Base-by-base conservation (phyloP, 352 stramenopile genomes). In the Globisporangium echinulatum region DNA sequence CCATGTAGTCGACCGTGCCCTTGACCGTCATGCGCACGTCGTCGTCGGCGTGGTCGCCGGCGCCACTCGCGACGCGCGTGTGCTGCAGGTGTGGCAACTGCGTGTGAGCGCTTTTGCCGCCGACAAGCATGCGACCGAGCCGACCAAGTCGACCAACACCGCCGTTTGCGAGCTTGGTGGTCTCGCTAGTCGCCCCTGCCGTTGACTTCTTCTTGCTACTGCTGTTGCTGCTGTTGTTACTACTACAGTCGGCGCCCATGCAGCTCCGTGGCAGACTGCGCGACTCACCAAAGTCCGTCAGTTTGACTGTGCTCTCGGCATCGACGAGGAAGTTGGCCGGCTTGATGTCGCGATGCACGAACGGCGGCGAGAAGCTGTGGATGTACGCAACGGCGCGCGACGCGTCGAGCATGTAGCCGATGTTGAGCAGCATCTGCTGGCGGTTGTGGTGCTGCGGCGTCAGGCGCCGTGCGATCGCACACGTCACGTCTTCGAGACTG, bases 311-410 rank as follows among this genome's bases (percentile, higher is more conserved):
- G 47, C 63, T 68, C 37, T 87, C 66, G 0, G 59, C 59, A 64
- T 88, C 78, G 11, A 93, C 70, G 1, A 92, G 66, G 56, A 91
- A 92, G 65, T 90, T 93, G 38, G 64, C 69, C 0, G 82, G 79
- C 38, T 90, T 90, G 60, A 93, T 88, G 59, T 92, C 82, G 5
- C 82, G 79, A 44, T 92, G 82, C 11, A 93, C 55, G 64, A 93
- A 90, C 5, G 79, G 66, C 14, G 80, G 81, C 0, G 70, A 71
- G 60, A 90, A 90, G 64, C 76, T 89, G 67, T 92, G 83, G 48
- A 91, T 63, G 51, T 91, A 92, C 1, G 80, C 80, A 0, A 91
- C 74, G 7, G 79, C 72, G 14, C 83, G 72, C 1, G 82, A 75
- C 6, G 81, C 81, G 38, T 88, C 79, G n/a, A 86, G 54, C 68